Evolutionary conservation across 192 early-diverging fungal species (phyloP).

Genomic region (Rhizoclosmatium sp.): DNA sequence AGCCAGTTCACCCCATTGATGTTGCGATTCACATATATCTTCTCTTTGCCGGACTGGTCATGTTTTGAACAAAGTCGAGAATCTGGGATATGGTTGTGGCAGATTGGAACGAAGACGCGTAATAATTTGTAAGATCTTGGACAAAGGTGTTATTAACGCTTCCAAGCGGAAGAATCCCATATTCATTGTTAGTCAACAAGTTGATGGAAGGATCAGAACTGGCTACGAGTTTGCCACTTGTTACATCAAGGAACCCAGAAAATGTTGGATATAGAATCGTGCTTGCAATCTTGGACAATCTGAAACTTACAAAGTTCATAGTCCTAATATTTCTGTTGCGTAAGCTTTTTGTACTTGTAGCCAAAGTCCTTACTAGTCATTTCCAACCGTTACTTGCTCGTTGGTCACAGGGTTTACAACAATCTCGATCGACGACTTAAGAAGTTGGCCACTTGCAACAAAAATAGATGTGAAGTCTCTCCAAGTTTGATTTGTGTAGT

Average conservation of each 20-base stretch:
- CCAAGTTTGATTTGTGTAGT: neutral
- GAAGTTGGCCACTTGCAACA: neutral
- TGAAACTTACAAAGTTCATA: neutral
- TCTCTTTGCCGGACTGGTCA: neutral
- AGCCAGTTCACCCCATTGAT: neutral
- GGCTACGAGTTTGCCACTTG: neutral
- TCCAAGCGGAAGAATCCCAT: neutral
- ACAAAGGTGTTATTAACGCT: neutral
- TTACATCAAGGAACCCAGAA: neutral
- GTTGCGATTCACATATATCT: neutral
- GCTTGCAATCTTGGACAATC: neutral
- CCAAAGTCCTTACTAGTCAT: neutral
- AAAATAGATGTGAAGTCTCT: neutral
- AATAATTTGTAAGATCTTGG: neutral
- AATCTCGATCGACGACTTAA: neutral
- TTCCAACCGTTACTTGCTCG: constrained; percentile 2
- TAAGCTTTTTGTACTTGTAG: no score
- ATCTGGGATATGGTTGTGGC: neutral
- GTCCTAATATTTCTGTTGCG: neutral
- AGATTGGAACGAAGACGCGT: neutral
- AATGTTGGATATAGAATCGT: neutral
- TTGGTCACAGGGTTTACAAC: neutral
- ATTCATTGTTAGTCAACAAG: neutral
- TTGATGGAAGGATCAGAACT: neutral
- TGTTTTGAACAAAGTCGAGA: neutral